phyloP scores from a whole-genome alignment of 2,329 filamentous ascomycete genomes.

The Lithohypha guttulata region DNA sequence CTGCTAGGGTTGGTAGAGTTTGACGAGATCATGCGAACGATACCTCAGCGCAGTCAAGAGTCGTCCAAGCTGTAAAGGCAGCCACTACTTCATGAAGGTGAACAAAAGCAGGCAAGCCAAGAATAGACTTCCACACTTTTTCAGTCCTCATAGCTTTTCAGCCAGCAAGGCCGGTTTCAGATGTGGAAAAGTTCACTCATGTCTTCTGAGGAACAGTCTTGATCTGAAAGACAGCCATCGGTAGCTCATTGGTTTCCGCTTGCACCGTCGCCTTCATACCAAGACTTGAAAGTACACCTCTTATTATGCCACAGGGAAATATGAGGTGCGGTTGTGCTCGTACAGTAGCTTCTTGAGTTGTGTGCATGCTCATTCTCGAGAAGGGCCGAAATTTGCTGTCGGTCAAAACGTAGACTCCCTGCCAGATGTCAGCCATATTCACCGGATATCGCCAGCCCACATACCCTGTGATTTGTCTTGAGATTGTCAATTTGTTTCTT shows the following conservation, averaged over 20 bases:
- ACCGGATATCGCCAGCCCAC: conserved; percentile 18
- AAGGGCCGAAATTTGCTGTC: conserved; percentile 87
- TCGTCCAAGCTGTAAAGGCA: background rate
- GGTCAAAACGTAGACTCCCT: conserved; percentile 92
- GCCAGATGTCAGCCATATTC: conserved; percentile 6
- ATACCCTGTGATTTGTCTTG: conserved; percentile 88
- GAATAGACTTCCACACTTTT: too few species aligned
- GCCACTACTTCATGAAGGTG: too few species aligned
- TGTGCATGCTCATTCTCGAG: conserved; percentile 75
- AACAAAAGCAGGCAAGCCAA: conserved; percentile 7
- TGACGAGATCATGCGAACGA: background rate
- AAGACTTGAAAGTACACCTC: conserved; percentile 83
- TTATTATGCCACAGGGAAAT: conserved; percentile 87
- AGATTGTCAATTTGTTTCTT: conserved; percentile 97
- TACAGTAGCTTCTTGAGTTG: conserved; percentile 59
- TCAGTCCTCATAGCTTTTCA: too few species aligned
- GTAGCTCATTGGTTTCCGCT: conserved; percentile 78
- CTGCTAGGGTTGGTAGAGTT: background rate
- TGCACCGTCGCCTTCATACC: conserved; percentile 86
- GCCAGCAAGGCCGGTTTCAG: too few species aligned
- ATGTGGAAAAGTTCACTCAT: too few species aligned
- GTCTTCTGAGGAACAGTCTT: conserved; percentile 46
- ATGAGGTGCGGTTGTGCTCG: conserved; percentile 71
- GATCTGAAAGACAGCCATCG: conserved; percentile 88
- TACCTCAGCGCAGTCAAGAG: background rate